Percentiles rank a stretch among this genome's conserved stretches.
phyloP scores from a whole-genome alignment of 2,329 filamentous ascomycete species.

The Aspergillus sp. region DNA sequence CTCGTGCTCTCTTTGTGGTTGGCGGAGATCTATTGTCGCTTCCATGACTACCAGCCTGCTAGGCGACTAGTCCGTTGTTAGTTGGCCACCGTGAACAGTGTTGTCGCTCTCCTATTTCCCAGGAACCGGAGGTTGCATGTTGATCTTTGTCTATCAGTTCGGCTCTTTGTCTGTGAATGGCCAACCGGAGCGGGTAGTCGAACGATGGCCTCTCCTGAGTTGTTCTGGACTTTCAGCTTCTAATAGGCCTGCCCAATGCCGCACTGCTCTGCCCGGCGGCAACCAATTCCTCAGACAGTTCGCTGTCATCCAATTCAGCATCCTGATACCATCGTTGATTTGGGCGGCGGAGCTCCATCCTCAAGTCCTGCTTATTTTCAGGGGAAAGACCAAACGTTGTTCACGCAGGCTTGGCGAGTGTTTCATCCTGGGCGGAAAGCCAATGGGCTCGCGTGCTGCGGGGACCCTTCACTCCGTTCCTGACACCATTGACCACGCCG shows the following conservation, averaged over 20 bases:
- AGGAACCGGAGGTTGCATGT: slow-evolving; percentile 2
- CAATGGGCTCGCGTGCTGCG: slow-evolving; percentile 2
- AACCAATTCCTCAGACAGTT: not conserved
- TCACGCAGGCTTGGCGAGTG: slow-evolving; percentile 13
- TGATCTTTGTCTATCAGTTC: slow-evolving; percentile 16
- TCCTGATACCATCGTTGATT: not conserved
- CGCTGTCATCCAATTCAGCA: not conserved
- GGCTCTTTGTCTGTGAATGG: not conserved
- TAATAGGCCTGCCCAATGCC: not conserved
- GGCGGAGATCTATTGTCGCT: slow-evolving; percentile 2
- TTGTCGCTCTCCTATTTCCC: slow-evolving; percentile 8
- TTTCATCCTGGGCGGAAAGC: slow-evolving; percentile 16
- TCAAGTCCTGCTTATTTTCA: slow-evolving; percentile 5
- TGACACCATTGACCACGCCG: slow-evolving; percentile 16
- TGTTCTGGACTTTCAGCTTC: not conserved
- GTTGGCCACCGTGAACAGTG: not conserved
- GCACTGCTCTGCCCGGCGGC: too few species aligned
- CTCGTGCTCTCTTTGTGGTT: slow-evolving; percentile 17
- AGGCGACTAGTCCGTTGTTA: slow-evolving; percentile 14
- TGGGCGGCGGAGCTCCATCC: not conserved
- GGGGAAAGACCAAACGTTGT: slow-evolving; percentile 17
- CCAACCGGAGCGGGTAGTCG: not conserved
- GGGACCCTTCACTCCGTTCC: slow-evolving; percentile 14
- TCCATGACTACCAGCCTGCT: slow-evolving; percentile 9
- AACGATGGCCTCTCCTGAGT: not conserved